Base-by-base conservation (phyloP, 805 yeast species). In the Candida fluviatilis region DNA sequence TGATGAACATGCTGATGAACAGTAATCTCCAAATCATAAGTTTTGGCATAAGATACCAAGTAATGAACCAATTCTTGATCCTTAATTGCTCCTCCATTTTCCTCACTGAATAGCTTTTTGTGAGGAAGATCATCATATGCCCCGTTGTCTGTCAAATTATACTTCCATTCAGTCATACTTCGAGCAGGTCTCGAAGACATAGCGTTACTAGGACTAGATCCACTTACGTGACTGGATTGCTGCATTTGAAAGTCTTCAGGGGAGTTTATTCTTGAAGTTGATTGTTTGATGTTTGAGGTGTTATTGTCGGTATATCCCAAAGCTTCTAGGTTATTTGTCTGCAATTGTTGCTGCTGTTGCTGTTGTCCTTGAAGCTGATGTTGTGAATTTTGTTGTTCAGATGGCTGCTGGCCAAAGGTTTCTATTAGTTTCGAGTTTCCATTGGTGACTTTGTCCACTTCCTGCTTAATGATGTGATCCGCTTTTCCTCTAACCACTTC, bases 1-100 rank as follows among this genome's bases (percentile, higher is more conserved):
- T 86, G 86, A 58, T 85, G 91, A 33, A 84, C 80, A 57, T 86
- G 95, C 56, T 88, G 95, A 60, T 88, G 95, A 15, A 88, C 75
- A 3, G 88, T 80, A 11, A 88, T 69, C 32, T 75, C 71, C 31
- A 84, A 62, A 14, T 75, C 71, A 47, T 76, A 71, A 35, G 62
- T 60, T 43, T 73, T 78, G 0, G 90, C 90, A 37, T 80, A 71
- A 25, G 75, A 74, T 5, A 84, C 69, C 7, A 84, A 57, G 43
- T 70, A 65, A 38, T 76, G 77, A 0, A 78, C 88, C 13, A 75
- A 52, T 25, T 74, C 80, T 40, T 76, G 73, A 15, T 71, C 65
- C 29, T 65, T 57, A 3, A 84, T 80, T 2, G 58, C 49, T 1
- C 88, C 89, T 19, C 62, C 62, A 39, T 50, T 53, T 17, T 53